These are phyloP conservation scores for Ceriops tagal DNA, from an alignment of 345 rosid genomes.

Conservation along the genomic window DNA sequence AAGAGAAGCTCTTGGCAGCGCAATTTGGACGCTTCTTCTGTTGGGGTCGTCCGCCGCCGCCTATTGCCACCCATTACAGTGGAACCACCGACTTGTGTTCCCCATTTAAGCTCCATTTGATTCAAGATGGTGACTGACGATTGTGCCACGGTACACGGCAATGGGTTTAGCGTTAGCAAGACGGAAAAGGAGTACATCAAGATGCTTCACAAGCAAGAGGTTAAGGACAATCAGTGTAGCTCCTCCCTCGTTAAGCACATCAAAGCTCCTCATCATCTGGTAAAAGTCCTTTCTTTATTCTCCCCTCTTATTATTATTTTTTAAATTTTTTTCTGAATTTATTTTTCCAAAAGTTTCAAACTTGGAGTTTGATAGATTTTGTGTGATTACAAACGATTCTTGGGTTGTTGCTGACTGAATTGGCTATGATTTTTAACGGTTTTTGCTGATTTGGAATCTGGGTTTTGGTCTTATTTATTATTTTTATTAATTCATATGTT, in stretches of 20 bases:
- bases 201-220: conserved; percentile 33
- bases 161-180: conserved; percentile 15
- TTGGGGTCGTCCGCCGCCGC: conserved; percentile 12
- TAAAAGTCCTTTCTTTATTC: background rate
- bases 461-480: no score
- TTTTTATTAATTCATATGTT: no score
- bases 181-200: conserved; percentile 30
- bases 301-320: no score
- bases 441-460: no score
- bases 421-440: no score
- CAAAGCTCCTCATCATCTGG: conserved; percentile 41
- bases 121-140: conserved; percentile 31
- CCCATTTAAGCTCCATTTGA: background rate
- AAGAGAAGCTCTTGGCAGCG: conserved; percentile 34
- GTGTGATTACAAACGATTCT: no score
- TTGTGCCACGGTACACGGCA: conserved; percentile 18
- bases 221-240: conserved; percentile 40
- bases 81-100: background rate
- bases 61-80: background rate
- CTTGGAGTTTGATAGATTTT: no score
- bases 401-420: no score
- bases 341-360: no score
- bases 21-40: conserved; percentile 23
- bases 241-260: conserved; percentile 41
- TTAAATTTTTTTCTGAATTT: no score